Conservation (phyloP, 225 moss, liverwort and hornwort genomes). For the Polytrichum formosum region DNA sequence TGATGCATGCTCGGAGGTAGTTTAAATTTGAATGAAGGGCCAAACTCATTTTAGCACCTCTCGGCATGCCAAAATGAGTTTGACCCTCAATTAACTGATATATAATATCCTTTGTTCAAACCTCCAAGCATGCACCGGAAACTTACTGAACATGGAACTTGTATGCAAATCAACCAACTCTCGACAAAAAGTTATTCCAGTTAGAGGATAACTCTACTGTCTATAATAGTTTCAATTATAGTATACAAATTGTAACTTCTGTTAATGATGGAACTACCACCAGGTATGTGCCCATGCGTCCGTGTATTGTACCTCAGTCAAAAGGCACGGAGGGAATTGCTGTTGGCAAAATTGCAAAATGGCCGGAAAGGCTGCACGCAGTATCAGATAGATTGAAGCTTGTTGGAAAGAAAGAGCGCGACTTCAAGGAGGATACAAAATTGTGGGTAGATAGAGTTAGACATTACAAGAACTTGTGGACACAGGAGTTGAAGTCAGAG, state of each 20-base stretch:
- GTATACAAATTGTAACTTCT: not conserved
- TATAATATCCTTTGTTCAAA: too few species aligned
- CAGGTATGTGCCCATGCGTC: constrained; percentile 95
- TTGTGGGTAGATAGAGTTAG: constrained; percentile 66
- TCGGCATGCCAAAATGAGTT: too few species aligned
- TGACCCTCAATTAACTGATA: too few species aligned
- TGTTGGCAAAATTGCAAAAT: constrained; percentile 67
- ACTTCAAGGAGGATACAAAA: constrained; percentile 62
- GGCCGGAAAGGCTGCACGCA: constrained; percentile 67
- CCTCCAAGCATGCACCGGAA: too few species aligned
- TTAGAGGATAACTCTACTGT: not conserved
- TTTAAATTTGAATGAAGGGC: too few species aligned
- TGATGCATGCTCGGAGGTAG: too few species aligned
- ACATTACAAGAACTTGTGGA: constrained; percentile 79
- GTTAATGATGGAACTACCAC: not conserved
- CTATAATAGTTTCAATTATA: not conserved
- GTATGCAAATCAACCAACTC: too few species aligned
- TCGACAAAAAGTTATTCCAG: too few species aligned
- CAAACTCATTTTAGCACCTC: too few species aligned
- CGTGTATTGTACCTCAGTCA: constrained; percentile 83
- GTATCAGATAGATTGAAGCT: constrained; percentile 61
- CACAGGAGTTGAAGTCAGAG: constrained; percentile 51
- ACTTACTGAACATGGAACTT: too few species aligned
- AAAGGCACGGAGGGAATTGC: constrained; percentile 43
- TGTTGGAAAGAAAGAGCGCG: constrained; percentile 42